Evolutionary conservation across 441 rosid genomes (phyloP), one percentile per base, ranked within the genome.

Genomic region (Pelargonium australe): DNA sequence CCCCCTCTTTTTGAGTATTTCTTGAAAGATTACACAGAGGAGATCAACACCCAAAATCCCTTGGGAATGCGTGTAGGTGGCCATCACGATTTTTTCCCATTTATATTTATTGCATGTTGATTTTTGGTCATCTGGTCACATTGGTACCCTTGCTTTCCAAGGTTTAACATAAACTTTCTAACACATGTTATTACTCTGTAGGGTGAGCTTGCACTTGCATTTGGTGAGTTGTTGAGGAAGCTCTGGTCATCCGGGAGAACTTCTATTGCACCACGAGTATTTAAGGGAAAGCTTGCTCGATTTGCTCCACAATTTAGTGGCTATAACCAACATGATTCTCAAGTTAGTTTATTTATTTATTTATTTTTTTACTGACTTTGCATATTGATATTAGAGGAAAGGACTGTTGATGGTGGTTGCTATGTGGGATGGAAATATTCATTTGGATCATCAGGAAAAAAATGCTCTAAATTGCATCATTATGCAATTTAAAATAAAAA

Each of bases 261-360:
- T 66, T 81, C 88, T 34, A 79, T 86, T 68, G 81, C 87, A 60
- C 91, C 94, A 68, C 82, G 84, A 80, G 81, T 76, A 11, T 88
- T 88, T 77, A 88, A 88, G 80, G 82, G 84, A 62, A 88, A 88
- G 78, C 89, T 88, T 75, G 84, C 89, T 77, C 87, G 84, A 51
- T 88, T 86, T 78, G 91, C 94, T 67, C 84, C 88, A 70, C 94
- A 88, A 66, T 88, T 88, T 77, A 85, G 79, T 80, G 94, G 94
- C 75, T 88, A 74, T 77, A 86, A 85, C 79, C 94, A 88, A 81
- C 94, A 88, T 79, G 94, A 88, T 85, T 86, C 94, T 70, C 94
- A 88, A 82, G 94, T 88, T 47, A 76, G 90, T 83, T 83, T 20
- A 20, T 20, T 20, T 20, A 0, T 20, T 20, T 20, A 20, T 0